Base-by-base conservation (phyloP, 148 eudicot genomes). In the Bassia scoparia region DNA sequence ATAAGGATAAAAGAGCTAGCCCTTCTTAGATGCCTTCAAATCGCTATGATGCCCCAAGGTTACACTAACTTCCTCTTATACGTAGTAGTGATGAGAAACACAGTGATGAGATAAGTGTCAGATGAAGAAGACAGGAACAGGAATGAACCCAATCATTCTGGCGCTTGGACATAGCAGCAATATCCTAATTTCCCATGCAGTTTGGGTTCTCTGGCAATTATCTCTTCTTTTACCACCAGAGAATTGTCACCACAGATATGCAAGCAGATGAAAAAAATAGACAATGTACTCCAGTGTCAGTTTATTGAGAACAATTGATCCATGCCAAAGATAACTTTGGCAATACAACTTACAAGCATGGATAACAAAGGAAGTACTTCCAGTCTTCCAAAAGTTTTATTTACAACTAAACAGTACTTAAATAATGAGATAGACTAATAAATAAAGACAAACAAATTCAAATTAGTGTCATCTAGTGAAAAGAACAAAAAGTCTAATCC, bases 161-260 rank as follows among this genome's bases (percentile, higher is more conserved):
- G 69, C 75, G 76, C 24, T 9, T 65, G 31, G 75, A 46, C 26
- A 37, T 37, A 11, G 53, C 66, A 34, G 35, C 80, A 27, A 12
- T 1, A 48, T 82, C 78, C 80, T 67, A 68, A 72, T 79, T 75
- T 84, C 92, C 96, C 98, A 90, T 23, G 78, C 59, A 53, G 80
- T 75, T 74, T 81, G 46, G 21, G 33, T 78, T 91, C 97, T 27
- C 41, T 69, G 23, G 81, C 84, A 35, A 87, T n/a, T 76, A 81
- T 94, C 98, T 9, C 66, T 46, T 59, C 76, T 84, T 70, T 89
- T 89, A 71, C 73, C 73, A 61, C 73, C 46, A 68, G 82, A 78
- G 43, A 91, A 79, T 38, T 76, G 77, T 86, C 70, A 88, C 77
- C 52, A 94, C 70, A 50, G 78, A 81, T 85, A 82, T 88, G 87